These are phyloP conservation scores for Suillus weaverae DNA, from an alignment of 768 basidiomycete species.

Conservation along the genomic window DNA sequence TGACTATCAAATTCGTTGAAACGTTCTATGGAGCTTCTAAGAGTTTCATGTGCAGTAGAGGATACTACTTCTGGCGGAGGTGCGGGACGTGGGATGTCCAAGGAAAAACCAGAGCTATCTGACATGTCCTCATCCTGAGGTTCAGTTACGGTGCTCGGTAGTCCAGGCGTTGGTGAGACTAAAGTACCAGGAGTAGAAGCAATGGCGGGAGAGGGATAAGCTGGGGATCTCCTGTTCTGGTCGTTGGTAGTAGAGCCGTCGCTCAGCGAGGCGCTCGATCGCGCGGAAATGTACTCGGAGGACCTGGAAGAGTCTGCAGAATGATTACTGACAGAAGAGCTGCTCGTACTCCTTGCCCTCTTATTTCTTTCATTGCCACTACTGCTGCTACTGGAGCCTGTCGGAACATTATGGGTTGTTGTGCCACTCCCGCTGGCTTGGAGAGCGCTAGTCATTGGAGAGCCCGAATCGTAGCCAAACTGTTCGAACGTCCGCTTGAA, in stretches of 20 bases:
- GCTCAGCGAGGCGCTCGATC: slow-evolving; percentile 35
- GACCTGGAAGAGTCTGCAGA: slow-evolving; percentile 36
- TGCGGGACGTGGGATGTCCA: slow-evolving; percentile 21
- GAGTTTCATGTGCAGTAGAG: slow-evolving; percentile 34
- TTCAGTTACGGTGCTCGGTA: slow-evolving; percentile 40
- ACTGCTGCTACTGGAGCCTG: slow-evolving; percentile 21
- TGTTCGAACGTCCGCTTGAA: slow-evolving; percentile 63
- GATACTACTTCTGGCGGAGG: slow-evolving; percentile 16
- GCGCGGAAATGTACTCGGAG: slow-evolving; percentile 36
- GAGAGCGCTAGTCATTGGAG: slow-evolving; percentile 27
- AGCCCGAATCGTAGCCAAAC: slow-evolving; percentile 33
- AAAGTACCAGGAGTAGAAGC: slow-evolving; percentile 16
- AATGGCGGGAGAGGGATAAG: slow-evolving; percentile 23
- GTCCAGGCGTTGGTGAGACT: slow-evolving; percentile 34
- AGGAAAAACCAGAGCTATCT: slow-evolving; percentile 35
- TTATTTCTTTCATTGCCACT: slow-evolving; percentile 55
- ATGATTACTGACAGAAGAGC: slow-evolving; percentile 39
- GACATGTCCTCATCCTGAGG: slow-evolving; percentile 55
- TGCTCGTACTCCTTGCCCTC: slow-evolving; percentile 55
- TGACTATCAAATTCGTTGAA: slow-evolving; percentile 56
- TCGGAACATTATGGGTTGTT: slow-evolving; percentile 14
- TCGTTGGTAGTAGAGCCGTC: slow-evolving; percentile 20
- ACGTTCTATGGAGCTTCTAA: slow-evolving; percentile 48
- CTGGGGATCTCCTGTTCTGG: slow-evolving; percentile 9
- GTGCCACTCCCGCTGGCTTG: slow-evolving; percentile 30